These are phyloP conservation scores for Ulvella scutata DNA, from an alignment of 139 green algal genomes.

Conservation along the genomic window DNA sequence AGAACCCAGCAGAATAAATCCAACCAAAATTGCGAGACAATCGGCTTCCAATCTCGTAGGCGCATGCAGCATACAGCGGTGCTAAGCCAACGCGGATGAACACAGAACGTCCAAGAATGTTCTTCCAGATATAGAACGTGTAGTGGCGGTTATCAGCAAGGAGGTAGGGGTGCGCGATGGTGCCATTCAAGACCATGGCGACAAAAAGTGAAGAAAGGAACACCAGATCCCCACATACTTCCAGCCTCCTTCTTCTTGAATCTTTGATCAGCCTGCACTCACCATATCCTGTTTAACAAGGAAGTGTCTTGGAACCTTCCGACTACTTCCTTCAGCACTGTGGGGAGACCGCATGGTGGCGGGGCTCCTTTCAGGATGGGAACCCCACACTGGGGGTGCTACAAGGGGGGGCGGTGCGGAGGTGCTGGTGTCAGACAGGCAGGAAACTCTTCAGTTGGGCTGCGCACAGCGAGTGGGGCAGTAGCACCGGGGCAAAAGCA, in stretches of 20 bases:
- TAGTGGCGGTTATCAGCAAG: slow-evolving; percentile 92
- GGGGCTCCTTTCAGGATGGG: too few species aligned
- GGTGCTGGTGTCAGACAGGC: too few species aligned
- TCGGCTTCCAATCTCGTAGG: slow-evolving; percentile 10
- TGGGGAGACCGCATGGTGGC: too few species aligned
- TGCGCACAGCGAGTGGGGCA: neutral
- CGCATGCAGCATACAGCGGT: slow-evolving; percentile 26
- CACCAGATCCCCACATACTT: neutral
- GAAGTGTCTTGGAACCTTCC: too few species aligned
- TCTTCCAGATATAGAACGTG: slow-evolving; percentile 83
- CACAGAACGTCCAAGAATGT: slow-evolving; percentile 14
- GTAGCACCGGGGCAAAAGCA: slow-evolving; percentile 24
- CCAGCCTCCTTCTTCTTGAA: neutral
- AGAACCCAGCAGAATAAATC: slow-evolving; percentile 23
- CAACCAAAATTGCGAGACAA: slow-evolving; percentile 8
- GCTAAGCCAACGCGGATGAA: slow-evolving; percentile 23
- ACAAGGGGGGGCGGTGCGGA: too few species aligned
- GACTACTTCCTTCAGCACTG: too few species aligned
- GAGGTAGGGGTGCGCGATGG: slow-evolving; percentile 74
- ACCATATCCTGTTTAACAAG: too few species aligned
- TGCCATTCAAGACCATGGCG: slow-evolving; percentile 12
- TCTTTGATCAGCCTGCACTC: neutral
- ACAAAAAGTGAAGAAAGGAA: neutral
- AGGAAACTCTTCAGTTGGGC: neutral
- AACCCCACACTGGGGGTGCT: too few species aligned